Evolutionary conservation across 148 eudicot species (phyloP), one percentile per base, ranked within the genome.

Genomic region (Heliosperma pusillum): DNA sequence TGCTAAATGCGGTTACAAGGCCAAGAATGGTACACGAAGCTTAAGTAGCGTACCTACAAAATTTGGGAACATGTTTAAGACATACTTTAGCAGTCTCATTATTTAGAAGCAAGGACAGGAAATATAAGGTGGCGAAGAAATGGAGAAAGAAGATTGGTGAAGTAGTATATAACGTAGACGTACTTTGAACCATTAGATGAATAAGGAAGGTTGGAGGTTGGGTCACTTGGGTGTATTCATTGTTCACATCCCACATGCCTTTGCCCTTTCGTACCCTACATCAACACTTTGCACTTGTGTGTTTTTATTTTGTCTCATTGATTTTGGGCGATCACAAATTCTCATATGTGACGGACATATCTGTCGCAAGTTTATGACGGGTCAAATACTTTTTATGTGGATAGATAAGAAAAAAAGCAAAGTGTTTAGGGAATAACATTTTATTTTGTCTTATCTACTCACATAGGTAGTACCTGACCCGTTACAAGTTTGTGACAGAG

Each of bases 1-100:
- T 59, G 27, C 7, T 29, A 40, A 73, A 75, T 12, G 70, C 53
- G 42, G 17, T 50, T 55, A 56, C 50, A 56, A 56, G 68, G 74
- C 62, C 70, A 61, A 29, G 67, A 50, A 57, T 11, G 27, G 40
- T 33, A 20, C 56, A 29, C 53, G 11, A 66, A 20, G 20, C 20
- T 59, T 45, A 47, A 59, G 69, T 13, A 74, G 70, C 10, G 16
- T 29, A 26, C 20, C 61, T 65, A 66, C 60, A 27, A 59, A 45
- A 44, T 70, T 5, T 70, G 80, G 62, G 80, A 15, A 77, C 80
- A 77, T 3, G 68, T 58, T 21, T 47, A 47, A 56, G 74, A 77
- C 80, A 77, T 16, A 63, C 29, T 19, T 74, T 60, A 17, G 13
- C 10, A 4, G 9, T 6, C 42, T 36, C 42, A 36, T 36, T 36